phyloP scores from a whole-genome alignment of 140 eudicot genomes.

The Flaveria floridana region DNA sequence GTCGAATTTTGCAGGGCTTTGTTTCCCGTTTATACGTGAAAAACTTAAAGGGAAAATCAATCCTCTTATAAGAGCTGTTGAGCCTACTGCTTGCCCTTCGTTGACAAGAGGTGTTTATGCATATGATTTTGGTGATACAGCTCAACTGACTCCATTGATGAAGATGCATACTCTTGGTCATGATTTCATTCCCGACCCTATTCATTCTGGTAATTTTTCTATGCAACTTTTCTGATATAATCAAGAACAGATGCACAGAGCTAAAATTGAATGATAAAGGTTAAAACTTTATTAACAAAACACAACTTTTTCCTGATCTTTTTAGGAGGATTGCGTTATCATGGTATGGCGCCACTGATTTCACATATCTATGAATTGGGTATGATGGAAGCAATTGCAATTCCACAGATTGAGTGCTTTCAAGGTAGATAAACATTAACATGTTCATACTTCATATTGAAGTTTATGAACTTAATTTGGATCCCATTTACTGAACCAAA shows the following conservation, averaged over 20 bases:
- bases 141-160: slow-evolving; percentile 87
- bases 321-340: slow-evolving; percentile 92
- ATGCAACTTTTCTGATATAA: neutral
- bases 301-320: neutral
- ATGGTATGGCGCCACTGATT: slow-evolving; percentile 94
- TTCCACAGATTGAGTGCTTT: slow-evolving; percentile 90
- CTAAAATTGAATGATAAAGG: slow-evolving; percentile 1
- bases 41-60: slow-evolving; percentile 80
- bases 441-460: neutral
- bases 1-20: slow-evolving; percentile 92
- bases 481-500: neutral
- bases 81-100: slow-evolving; percentile 95
- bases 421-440: slow-evolving; percentile 49
- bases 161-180: slow-evolving; percentile 99
- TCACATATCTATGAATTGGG: slow-evolving; percentile 89
- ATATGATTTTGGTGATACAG: slow-evolving; percentile 94
- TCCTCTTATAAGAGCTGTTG: slow-evolving; percentile 83
- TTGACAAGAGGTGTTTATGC: slow-evolving; percentile 81
- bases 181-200: slow-evolving; percentile 92
- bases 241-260: neutral
- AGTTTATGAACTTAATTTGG: neutral
- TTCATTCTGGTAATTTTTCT: slow-evolving; percentile 71
- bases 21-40: slow-evolving; percentile 86
- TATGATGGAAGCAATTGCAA: slow-evolving; percentile 73
- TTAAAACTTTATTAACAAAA: neutral